Evolutionary conservation across 768 basidiomycete genomes (phyloP).

Genomic region (Russula virescens): DNA sequence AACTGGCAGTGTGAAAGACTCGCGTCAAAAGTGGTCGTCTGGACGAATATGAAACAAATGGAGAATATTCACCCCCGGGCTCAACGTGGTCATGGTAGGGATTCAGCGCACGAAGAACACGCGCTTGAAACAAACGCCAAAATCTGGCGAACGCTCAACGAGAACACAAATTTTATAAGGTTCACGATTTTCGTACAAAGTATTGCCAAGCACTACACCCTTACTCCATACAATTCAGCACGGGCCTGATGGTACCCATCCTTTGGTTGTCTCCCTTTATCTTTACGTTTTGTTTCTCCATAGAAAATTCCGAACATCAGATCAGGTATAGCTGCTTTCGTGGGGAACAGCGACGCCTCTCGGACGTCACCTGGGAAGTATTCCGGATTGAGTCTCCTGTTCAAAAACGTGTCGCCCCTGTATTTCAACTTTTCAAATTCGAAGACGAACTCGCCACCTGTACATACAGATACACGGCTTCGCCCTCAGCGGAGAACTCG

Average conservation of each 20-base stretch:
- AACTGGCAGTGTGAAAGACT: too few relatives aligned
- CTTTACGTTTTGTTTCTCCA: too few relatives aligned
- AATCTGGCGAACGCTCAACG: not conserved
- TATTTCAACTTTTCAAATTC: slow-evolving; percentile 2
- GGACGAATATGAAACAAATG: too few relatives aligned
- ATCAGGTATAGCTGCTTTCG: not conserved
- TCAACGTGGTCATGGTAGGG: not conserved
- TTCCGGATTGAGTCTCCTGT: slow-evolving; percentile 13
- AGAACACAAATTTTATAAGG: not conserved
- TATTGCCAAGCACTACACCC: not conserved
- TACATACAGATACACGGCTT: slow-evolving; percentile 58
- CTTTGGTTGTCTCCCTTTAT: not conserved
- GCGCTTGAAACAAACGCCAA: not conserved
- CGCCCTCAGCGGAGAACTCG: slow-evolving; percentile 63
- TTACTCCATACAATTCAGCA: too few relatives aligned
- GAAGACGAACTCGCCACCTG: not conserved
- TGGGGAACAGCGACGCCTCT: not conserved
- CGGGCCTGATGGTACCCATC: not conserved
- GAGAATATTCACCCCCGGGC: too few relatives aligned
- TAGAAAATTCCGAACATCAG: not conserved
- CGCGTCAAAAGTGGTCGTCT: too few relatives aligned
- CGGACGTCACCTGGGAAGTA: slow-evolving; percentile 10
- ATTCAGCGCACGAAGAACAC: not conserved
- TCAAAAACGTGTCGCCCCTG: not conserved
- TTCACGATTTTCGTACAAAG: not conserved